These are phyloP conservation scores for Pleurotus sapidus DNA, from an alignment of 768 basidiomycete genomes.

Conservation along the genomic window DNA sequence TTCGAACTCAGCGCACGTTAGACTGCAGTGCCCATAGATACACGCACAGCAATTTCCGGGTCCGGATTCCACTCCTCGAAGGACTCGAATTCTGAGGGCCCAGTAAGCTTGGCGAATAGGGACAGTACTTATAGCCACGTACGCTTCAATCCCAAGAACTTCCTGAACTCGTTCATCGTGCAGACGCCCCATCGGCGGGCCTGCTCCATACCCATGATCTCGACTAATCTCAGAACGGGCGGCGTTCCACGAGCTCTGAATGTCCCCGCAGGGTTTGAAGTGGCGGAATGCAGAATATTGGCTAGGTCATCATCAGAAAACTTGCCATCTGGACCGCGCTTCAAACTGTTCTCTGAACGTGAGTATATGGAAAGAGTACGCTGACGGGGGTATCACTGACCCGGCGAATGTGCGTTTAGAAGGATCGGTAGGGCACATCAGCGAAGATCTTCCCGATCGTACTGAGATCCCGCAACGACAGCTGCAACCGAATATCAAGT, in stretches of 20 bases:
- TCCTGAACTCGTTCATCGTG: constrained; percentile 55
- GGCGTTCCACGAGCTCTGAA: constrained; percentile 50
- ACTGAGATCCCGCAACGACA: constrained; percentile 23
- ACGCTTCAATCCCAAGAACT: constrained; percentile 46
- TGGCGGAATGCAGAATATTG: constrained; percentile 41
- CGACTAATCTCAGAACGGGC: constrained; percentile 42
- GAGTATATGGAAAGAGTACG: not conserved
- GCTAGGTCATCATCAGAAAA: constrained; percentile 56
- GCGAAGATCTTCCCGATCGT: constrained; percentile 16
- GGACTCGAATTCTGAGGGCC: constrained; percentile 30
- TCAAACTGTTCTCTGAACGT: constrained; percentile 29
- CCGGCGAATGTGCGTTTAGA: constrained; percentile 44
- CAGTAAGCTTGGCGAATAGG: too few relatives aligned
- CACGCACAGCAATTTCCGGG: constrained; percentile 37
- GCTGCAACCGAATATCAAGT: constrained; percentile 8
- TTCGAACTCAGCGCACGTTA: too few relatives aligned
- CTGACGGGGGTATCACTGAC: constrained; percentile 21
- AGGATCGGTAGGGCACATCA: constrained; percentile 17
- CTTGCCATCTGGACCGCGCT: constrained; percentile 40
- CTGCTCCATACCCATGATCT: constrained; percentile 56
- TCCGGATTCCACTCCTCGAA: constrained; percentile 59
- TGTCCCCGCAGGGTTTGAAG: constrained; percentile 40
- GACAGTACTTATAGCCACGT: constrained; percentile 4
- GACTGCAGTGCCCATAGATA: not conserved
- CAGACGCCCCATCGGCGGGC: constrained; percentile 54